Evolutionary conservation across 495 filamentous ascomycete genomes (phyloP).

Genomic region (Aspergillus nidulans): DNA sequence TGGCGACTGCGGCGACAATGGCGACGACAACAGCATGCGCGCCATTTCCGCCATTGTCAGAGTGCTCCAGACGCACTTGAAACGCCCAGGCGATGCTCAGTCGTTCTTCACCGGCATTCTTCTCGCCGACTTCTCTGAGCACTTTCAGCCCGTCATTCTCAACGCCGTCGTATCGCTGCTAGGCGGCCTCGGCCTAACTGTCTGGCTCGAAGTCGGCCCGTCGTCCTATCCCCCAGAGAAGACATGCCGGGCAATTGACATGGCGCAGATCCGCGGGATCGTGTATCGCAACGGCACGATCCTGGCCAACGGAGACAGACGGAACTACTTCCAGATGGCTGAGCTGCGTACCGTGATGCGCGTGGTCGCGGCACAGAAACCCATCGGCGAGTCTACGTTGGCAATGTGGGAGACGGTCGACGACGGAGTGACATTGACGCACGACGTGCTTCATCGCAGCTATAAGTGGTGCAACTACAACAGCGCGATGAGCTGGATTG

Average conservation of each 20-base stretch:
- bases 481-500: conserved; percentile 17
- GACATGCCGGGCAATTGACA: conserved; percentile 13
- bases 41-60: neutral
- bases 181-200: conserved; percentile 11
- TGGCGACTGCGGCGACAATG: neutral
- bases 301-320: conserved; percentile 12
- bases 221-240: conserved; percentile 8
- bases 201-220: conserved; percentile 14
- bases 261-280: conserved; percentile 14
- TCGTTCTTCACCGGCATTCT: conserved; percentile 11
- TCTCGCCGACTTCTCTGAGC: conserved; percentile 8
- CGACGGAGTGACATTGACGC: conserved; percentile 7
- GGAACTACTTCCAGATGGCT: conserved; percentile 18
- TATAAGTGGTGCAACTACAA: conserved; percentile 20
- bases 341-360: conserved; percentile 16
- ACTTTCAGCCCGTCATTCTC: conserved; percentile 14
- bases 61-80: neutral
- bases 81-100: neutral
- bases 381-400: conserved; percentile 12
- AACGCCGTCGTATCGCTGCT: conserved; percentile 13
- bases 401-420: conserved; percentile 16
- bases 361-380: conserved; percentile 16
- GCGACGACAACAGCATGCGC: conserved; percentile 8
- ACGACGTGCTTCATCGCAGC: conserved; percentile 13
- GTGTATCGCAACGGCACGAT: conserved; percentile 18